Percentiles rank a stretch among this genome's conserved stretches.
phyloP scores from a whole-genome alignment of 1,284 basidiomycete genomes.

The Trichosporon inkin region DNA sequence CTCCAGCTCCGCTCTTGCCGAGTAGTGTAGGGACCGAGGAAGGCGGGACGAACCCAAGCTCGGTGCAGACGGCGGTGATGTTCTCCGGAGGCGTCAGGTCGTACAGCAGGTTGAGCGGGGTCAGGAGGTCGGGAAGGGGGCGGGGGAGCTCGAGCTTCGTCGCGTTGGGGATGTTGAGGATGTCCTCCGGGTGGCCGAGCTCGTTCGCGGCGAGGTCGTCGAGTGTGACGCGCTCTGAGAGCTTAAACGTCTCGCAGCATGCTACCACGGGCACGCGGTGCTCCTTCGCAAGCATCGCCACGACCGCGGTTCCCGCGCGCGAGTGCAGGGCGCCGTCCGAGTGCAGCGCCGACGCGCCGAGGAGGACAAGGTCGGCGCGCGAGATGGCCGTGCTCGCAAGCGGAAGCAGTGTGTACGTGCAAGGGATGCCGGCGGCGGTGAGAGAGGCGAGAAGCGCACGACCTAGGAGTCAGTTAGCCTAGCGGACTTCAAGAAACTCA shows the following conservation, averaged over 20 bases:
- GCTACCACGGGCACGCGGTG: slow-evolving; percentile 89
- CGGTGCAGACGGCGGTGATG: slow-evolving; percentile 93
- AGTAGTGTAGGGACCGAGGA: slow-evolving; percentile 55
- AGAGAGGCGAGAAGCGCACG: slow-evolving; percentile 72
- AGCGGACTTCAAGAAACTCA: slow-evolving; percentile 32
- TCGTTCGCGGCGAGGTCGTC: slow-evolving; percentile 97
- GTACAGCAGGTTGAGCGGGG: slow-evolving; percentile 78
- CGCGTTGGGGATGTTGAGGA: slow-evolving; percentile 29
- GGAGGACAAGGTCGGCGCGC: slow-evolving; percentile 72
- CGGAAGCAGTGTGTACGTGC: slow-evolving; percentile 88
- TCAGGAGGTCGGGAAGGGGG: slow-evolving; percentile 50
- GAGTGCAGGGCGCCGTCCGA: slow-evolving; percentile 94
- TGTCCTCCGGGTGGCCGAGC: slow-evolving; percentile 59
- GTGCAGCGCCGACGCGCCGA: slow-evolving; percentile 90
- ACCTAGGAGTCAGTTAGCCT: slow-evolving; percentile 54
- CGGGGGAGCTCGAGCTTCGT: slow-evolving; percentile 17
- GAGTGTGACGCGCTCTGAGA: slow-evolving; percentile 84
- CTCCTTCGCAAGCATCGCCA: slow-evolving; percentile 91
- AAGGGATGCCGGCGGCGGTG: slow-evolving; percentile 69
- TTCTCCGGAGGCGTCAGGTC: slow-evolving; percentile 83
- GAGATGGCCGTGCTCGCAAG: slow-evolving; percentile 78
- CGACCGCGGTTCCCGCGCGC: slow-evolving; percentile 88
- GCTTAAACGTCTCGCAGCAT: slow-evolving; percentile 98
- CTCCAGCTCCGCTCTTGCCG: slow-evolving; percentile 28
- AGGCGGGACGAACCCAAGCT: slow-evolving; percentile 79